Conservation (phyloP, 768 basidiomycete genomes). For the Sarcodon sp. region DNA sequence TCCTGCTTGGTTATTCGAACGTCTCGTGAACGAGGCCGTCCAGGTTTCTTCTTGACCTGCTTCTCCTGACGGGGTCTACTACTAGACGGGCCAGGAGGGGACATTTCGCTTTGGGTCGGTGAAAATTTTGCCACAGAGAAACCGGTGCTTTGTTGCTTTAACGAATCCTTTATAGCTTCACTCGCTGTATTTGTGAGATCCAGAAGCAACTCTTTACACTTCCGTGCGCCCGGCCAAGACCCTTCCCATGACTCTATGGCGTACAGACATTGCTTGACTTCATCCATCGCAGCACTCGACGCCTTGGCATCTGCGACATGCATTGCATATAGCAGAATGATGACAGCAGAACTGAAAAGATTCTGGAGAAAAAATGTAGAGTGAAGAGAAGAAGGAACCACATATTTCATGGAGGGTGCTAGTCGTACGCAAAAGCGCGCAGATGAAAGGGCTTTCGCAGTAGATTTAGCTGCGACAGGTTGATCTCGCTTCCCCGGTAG, state of each 20-base stretch:
- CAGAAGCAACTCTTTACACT: constrained; percentile 70
- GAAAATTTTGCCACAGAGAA: constrained; percentile 1
- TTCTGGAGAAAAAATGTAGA: constrained; percentile 86
- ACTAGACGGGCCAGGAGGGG: not conserved
- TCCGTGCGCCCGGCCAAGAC: constrained; percentile 78
- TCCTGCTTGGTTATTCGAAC: not conserved
- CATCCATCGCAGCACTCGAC: constrained; percentile 67
- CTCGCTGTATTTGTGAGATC: constrained; percentile 59
- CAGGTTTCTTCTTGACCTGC: not conserved
- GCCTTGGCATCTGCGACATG: constrained; percentile 57
- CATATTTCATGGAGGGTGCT: constrained; percentile 73
- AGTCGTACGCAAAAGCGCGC: constrained; percentile 79
- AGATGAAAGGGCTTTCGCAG: constrained; percentile 68
- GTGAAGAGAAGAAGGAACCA: constrained; percentile 78
- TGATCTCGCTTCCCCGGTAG: constrained; percentile 70
- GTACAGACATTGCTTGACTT: constrained; percentile 58
- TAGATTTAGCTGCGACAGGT: constrained; percentile 56
- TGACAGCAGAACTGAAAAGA: constrained; percentile 79
- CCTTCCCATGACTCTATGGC: constrained; percentile 77
- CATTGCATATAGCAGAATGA: constrained; percentile 79
- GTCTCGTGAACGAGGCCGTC: not conserved
- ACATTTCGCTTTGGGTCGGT: constrained; percentile 3
- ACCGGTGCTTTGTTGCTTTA: not conserved
- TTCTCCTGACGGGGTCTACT: not conserved
- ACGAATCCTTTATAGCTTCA: constrained; percentile 37